A percentile compares a stretch with the other conserved stretches of the same genome.
Evolutionary conservation across 2,329 filamentous ascomycete genomes (phyloP).

Genomic region (Cordyceps cateniannulata): DNA sequence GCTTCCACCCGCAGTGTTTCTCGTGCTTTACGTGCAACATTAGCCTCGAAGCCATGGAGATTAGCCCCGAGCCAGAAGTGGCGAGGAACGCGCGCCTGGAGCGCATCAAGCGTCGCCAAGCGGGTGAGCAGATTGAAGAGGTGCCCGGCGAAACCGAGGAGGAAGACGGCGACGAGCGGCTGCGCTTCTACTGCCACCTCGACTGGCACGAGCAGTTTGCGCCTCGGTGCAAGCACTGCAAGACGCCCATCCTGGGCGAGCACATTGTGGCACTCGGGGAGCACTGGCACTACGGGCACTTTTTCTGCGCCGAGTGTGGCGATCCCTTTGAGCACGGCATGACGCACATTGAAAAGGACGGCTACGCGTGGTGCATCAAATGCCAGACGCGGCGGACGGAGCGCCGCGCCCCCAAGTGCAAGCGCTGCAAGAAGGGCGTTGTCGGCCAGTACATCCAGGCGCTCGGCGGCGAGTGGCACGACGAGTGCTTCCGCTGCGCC

Average conservation of each 20-base stretch:
- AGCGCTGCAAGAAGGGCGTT: slow-evolving; percentile 75
- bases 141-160: slow-evolving; percentile 56
- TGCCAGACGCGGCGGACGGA: slow-evolving; percentile 92
- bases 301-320: slow-evolving; percentile 98
- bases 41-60: slow-evolving; percentile 87
- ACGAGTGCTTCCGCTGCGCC: slow-evolving; percentile 79
- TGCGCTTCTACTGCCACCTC: slow-evolving; percentile 95
- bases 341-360: slow-evolving; percentile 85
- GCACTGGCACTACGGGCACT: slow-evolving; percentile 97
- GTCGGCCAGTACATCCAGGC: slow-evolving; percentile 87
- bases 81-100: slow-evolving; percentile 65
- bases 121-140: slow-evolving; percentile 54
- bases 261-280: slow-evolving; percentile 87
- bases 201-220: slow-evolving; percentile 96
- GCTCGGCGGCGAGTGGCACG: slow-evolving; percentile 88
- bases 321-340: slow-evolving; percentile 76
- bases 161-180: slow-evolving; percentile 65
- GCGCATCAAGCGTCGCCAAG: slow-evolving; percentile 58
- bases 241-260: slow-evolving; percentile 92
- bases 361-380: slow-evolving; percentile 91
- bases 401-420: slow-evolving; percentile 80
- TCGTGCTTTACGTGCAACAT: slow-evolving; percentile 82
- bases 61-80: slow-evolving; percentile 81
- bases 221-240: slow-evolving; percentile 91
- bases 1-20: slow-evolving; percentile 94